Percentiles rank a stretch among this genome's conserved stretches.
phyloP scores from a whole-genome alignment of 208 protist genomes.

The Crithidia expoeki region DNA sequence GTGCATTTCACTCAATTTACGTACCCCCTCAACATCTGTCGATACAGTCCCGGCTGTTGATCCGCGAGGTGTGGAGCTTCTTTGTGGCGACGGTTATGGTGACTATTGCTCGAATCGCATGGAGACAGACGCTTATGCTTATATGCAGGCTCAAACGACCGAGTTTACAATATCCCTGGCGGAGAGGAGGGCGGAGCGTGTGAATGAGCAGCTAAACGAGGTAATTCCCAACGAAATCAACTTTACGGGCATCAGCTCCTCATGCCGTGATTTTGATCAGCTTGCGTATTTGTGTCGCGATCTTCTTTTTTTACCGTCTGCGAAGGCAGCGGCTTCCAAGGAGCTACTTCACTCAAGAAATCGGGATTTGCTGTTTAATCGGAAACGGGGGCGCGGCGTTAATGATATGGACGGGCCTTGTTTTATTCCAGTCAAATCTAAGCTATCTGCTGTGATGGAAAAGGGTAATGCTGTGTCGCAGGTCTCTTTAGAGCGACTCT shows the following conservation, averaged over 20 bases:
- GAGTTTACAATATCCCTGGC: slow-evolving; percentile 27
- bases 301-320: slow-evolving; percentile 44
- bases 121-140: background rate
- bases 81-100: slow-evolving; percentile 7
- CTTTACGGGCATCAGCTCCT: slow-evolving; percentile 57
- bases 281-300: slow-evolving; percentile 67
- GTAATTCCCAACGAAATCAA: slow-evolving; percentile 66
- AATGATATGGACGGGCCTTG: slow-evolving; percentile 32
- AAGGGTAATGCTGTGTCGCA: slow-evolving; percentile 9
- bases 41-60: slow-evolving; percentile 71
- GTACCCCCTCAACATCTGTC: slow-evolving; percentile 31
- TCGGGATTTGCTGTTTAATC: slow-evolving; percentile 50
- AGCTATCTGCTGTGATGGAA: slow-evolving; percentile 27
- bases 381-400: slow-evolving; percentile 43
- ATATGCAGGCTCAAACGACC: background rate
- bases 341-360: slow-evolving; percentile 7
- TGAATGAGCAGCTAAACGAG: slow-evolving; percentile 41
- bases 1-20: slow-evolving; percentile 49
- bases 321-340: slow-evolving; percentile 7
- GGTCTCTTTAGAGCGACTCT: slow-evolving; percentile 27
- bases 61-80: slow-evolving; percentile 34
- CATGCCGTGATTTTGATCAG: slow-evolving; percentile 78
- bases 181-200: slow-evolving; percentile 14
- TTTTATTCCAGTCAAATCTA: slow-evolving; percentile 35
- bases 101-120: background rate